phyloP scores from a whole-genome alignment of 192 early-diverging fungal genomes.

The Entomortierella parvispora region DNA sequence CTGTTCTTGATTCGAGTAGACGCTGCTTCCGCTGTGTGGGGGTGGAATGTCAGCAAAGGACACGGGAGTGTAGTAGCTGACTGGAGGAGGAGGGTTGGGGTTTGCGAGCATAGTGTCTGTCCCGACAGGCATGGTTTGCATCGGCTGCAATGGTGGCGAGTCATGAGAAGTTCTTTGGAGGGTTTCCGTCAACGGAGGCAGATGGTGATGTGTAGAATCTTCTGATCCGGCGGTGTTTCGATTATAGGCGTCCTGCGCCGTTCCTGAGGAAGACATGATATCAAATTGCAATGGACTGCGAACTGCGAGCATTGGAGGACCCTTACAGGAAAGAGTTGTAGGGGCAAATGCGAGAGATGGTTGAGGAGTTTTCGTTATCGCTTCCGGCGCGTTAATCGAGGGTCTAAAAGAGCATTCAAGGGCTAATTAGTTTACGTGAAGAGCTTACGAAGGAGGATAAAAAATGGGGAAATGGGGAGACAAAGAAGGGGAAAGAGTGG shows the following conservation, averaged over 20 bases:
- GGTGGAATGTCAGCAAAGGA: background rate
- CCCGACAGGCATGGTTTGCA: background rate
- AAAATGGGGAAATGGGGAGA: background rate
- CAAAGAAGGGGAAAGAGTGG: background rate
- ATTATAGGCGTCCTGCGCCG: background rate
- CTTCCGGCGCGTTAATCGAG: background rate
- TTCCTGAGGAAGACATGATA: slow-evolving; percentile 4
- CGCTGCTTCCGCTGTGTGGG: background rate
- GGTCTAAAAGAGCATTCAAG: background rate
- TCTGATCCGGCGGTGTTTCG: background rate
- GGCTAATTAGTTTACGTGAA: background rate
- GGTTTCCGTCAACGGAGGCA: slow-evolving; percentile 15
- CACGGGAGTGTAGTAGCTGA: background rate
- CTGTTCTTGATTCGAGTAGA: too few species aligned
- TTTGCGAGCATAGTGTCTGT: background rate
- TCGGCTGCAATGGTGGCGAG: slow-evolving; percentile 1
- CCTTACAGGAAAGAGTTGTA: background rate
- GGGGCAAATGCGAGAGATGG: background rate
- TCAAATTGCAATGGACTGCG: slow-evolving; percentile 35
- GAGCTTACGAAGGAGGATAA: background rate
- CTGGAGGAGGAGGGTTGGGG: background rate
- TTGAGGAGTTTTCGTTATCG: slow-evolving; percentile 1
- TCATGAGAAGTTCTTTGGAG: slow-evolving; percentile 10
- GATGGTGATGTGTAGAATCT: background rate
- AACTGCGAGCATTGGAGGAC: slow-evolving; percentile 24